Evolutionary conservation across 2,329 filamentous ascomycete species (phyloP).

Genomic region (Aspergillus clavatus): DNA sequence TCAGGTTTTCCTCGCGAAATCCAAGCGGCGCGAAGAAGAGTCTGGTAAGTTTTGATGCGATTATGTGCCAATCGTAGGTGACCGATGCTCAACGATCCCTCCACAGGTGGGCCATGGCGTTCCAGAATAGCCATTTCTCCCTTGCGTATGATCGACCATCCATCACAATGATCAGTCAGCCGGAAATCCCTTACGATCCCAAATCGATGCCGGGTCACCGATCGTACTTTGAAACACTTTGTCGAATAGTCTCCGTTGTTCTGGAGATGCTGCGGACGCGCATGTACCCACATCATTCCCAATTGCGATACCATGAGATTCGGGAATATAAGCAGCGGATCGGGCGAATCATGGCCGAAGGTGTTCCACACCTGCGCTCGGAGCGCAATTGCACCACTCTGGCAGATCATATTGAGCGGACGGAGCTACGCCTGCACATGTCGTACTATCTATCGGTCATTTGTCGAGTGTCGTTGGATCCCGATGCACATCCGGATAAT

Average conservation of each 20-base stretch:
- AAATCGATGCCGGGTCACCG: constrained; percentile 49
- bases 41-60: constrained; percentile 28
- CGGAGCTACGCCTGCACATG: constrained; percentile 56
- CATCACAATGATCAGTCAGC: constrained; percentile 47
- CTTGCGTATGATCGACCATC: constrained; percentile 56
- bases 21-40: constrained; percentile 34
- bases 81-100: background rate
- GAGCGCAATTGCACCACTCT: constrained; percentile 34
- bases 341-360: constrained; percentile 51
- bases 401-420: constrained; percentile 53
- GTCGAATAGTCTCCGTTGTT: constrained; percentile 47
- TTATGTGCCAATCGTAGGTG: background rate
- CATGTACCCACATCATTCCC: constrained; percentile 44
- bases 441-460: constrained; percentile 57
- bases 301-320: constrained; percentile 49
- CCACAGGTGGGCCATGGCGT: constrained; percentile 51
- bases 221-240: constrained; percentile 53
- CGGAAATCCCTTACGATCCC: constrained; percentile 45
- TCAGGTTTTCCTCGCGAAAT: constrained; percentile 45
- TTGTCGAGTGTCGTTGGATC: constrained; percentile 51
- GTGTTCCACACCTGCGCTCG: constrained; percentile 52
- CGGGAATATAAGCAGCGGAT: constrained; percentile 53
- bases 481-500: constrained; percentile 38
- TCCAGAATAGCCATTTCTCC: constrained; percentile 58
- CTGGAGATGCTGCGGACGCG: constrained; percentile 54